Conservation (phyloP, 2,329 filamentous ascomycete species). For the Lizonia empirigonia region DNA sequence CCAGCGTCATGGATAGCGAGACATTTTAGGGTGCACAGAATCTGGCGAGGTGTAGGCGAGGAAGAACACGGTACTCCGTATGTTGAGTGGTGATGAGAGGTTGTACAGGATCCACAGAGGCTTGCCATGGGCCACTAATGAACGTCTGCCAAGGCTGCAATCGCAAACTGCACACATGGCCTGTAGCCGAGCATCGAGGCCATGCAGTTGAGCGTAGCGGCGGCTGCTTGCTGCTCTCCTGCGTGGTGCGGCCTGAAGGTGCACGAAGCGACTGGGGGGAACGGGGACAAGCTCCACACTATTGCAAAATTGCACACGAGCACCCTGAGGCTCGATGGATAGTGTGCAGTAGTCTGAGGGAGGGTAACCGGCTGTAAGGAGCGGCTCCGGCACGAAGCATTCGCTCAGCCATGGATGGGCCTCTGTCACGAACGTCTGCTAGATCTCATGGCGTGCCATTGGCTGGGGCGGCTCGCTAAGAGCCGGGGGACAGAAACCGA, state of each 20-base stretch:
- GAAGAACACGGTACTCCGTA: slow-evolving; percentile 20
- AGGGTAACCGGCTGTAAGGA: background rate
- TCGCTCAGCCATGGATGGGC: background rate
- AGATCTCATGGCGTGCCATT: background rate
- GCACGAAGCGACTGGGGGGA: too few species aligned
- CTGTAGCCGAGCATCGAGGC: slow-evolving; percentile 25
- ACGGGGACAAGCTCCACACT: background rate
- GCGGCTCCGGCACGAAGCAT: background rate
- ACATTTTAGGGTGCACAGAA: slow-evolving; percentile 27
- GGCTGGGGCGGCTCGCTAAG: slow-evolving; percentile 1
- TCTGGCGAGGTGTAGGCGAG: slow-evolving; percentile 28
- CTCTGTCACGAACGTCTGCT: slow-evolving; percentile 6
- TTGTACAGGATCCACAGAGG: slow-evolving; percentile 35
- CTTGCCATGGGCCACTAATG: slow-evolving; percentile 25
- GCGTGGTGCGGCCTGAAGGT: slow-evolving; percentile 5
- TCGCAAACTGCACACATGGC: slow-evolving; percentile 29
- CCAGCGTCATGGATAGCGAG: slow-evolving; percentile 25
- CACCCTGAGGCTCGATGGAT: background rate
- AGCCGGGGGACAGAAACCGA: slow-evolving; percentile 5
- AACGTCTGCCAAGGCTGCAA: slow-evolving; percentile 27
- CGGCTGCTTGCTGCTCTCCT: slow-evolving; percentile 26
- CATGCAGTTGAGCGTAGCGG: slow-evolving; percentile 13
- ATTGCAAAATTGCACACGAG: background rate
- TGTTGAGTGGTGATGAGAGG: slow-evolving; percentile 26
- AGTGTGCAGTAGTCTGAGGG: slow-evolving; percentile 7